phyloP scores from a whole-genome alignment of 2,329 filamentous ascomycete species.

The Aspergillus thermomutatus region DNA sequence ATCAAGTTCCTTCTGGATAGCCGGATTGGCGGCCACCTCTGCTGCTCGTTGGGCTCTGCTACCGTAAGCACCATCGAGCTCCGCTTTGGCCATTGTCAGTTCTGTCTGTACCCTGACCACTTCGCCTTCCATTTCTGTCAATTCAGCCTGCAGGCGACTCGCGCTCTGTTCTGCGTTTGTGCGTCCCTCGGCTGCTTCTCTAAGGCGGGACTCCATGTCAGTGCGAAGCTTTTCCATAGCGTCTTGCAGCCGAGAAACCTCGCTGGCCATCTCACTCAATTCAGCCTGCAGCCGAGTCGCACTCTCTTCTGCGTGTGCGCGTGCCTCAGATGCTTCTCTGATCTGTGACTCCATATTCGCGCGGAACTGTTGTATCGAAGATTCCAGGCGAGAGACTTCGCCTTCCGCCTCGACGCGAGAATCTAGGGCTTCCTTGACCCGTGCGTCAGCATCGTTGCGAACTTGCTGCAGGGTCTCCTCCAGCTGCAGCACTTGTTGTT shows the following conservation, averaged over 20 bases:
- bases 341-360: constrained; percentile 26
- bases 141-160: constrained; percentile 46
- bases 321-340: constrained; percentile 20
- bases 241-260: constrained; percentile 10
- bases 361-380: constrained; percentile 30
- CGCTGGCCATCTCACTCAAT: constrained; percentile 54
- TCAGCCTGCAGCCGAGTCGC: constrained; percentile 43
- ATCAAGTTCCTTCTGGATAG: constrained; percentile 59
- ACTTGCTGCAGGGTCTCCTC: constrained; percentile 24
- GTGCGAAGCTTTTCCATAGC: constrained; percentile 25
- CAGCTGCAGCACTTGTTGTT: constrained; percentile 25
- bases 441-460: constrained; percentile 19
- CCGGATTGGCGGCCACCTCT: constrained; percentile 59
- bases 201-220: constrained; percentile 31
- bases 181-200: constrained; percentile 26
- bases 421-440: constrained; percentile 20
- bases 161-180: constrained; percentile 36
- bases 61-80: constrained; percentile 93
- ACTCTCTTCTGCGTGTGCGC: constrained; percentile 31
- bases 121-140: constrained; percentile 57
- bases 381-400: constrained; percentile 19
- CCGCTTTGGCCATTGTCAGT: constrained; percentile 83
- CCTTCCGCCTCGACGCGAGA: constrained; percentile 15
- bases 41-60: constrained; percentile 65
- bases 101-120: constrained; percentile 68